phyloP scores from a whole-genome alignment of 495 filamentous ascomycete species.

The Cairneyella variabilis region DNA sequence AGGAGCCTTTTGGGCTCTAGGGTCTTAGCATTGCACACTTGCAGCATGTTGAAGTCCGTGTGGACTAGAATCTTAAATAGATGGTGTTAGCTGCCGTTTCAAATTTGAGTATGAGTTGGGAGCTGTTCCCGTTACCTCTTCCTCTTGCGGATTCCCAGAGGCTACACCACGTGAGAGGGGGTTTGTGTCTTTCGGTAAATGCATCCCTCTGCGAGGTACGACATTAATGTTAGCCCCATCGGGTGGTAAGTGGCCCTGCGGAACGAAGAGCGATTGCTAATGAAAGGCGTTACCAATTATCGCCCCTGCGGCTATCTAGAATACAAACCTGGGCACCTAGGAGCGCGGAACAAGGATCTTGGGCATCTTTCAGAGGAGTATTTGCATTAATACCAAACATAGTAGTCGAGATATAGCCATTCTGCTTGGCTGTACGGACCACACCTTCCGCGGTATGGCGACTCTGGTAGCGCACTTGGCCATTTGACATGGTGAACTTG shows the following conservation, averaged over 20 bases:
- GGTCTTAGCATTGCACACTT: conserved; percentile 7
- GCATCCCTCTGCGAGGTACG: conserved; percentile 2
- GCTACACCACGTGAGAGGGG: conserved; percentile 5
- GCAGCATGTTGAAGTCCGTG: conserved; percentile 9
- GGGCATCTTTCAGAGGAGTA: conserved; percentile 6
- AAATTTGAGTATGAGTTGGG: no score
- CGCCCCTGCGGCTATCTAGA: no score
- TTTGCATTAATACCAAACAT: conserved; percentile 5
- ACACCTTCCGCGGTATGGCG: conserved; percentile 4
- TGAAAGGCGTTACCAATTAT: neutral
- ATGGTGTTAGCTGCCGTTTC: conserved; percentile 1
- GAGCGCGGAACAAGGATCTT: conserved; percentile 4
- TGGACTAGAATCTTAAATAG: conserved; percentile 6
- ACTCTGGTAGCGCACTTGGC: conserved; percentile 2
- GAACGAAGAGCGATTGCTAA: neutral
- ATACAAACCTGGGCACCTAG: conserved; percentile 3
- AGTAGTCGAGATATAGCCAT: neutral
- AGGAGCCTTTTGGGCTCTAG: conserved; percentile 7
- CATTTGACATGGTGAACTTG: conserved; percentile 2
- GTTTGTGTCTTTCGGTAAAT: conserved; percentile 4
- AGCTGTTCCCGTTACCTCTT: no score
- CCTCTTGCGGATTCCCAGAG: conserved; percentile 6
- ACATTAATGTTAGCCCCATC: conserved; percentile 3
- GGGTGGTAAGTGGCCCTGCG: neutral
- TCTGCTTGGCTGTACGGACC: neutral